A percentile compares a stretch with the other conserved stretches of the same genome.
Conservation (phyloP, 108 stramenopile species). For the Pseudonitzschia multistriata region DNA sequence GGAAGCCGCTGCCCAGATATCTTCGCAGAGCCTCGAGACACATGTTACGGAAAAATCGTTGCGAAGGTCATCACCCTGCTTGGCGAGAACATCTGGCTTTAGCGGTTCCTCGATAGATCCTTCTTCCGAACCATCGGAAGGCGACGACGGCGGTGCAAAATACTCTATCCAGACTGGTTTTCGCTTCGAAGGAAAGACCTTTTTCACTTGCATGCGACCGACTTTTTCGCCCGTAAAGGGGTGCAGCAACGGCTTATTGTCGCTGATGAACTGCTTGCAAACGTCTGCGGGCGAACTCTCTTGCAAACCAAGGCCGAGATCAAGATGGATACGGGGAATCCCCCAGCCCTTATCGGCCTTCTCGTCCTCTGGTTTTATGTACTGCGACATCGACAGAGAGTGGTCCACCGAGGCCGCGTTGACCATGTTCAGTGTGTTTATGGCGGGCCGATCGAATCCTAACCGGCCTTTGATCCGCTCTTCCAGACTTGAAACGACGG, state of each 20-base stretch:
- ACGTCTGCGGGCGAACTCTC: slow-evolving; percentile 3
- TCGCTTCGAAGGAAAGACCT: slow-evolving; percentile 12
- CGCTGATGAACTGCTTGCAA: not conserved
- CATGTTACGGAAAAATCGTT: not conserved
- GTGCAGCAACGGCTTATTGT: not conserved
- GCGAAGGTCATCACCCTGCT: slow-evolving; percentile 8
- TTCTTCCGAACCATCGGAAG: not conserved
- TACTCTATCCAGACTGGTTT: slow-evolving; percentile 12
- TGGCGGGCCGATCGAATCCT: not conserved
- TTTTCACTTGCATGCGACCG: slow-evolving; percentile 7
- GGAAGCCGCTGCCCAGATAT: not conserved
- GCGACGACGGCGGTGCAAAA: not conserved
- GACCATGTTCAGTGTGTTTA: slow-evolving; percentile 10
- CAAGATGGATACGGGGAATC: not conserved
- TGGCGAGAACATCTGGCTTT: slow-evolving; percentile 7
- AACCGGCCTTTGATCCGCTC: not conserved
- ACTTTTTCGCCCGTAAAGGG: slow-evolving; percentile 10
- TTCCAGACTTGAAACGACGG: not conserved
- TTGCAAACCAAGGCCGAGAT: slow-evolving; percentile 9
- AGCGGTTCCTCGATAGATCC: not conserved
- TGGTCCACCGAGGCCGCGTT: not conserved
- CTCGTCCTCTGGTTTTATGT: not conserved
- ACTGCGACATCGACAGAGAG: not conserved
- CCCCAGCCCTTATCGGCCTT: not conserved
- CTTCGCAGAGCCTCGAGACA: not conserved